phyloP scores from a whole-genome alignment of 495 filamentous ascomycete genomes.

The Talaromyces thailandensis region DNA sequence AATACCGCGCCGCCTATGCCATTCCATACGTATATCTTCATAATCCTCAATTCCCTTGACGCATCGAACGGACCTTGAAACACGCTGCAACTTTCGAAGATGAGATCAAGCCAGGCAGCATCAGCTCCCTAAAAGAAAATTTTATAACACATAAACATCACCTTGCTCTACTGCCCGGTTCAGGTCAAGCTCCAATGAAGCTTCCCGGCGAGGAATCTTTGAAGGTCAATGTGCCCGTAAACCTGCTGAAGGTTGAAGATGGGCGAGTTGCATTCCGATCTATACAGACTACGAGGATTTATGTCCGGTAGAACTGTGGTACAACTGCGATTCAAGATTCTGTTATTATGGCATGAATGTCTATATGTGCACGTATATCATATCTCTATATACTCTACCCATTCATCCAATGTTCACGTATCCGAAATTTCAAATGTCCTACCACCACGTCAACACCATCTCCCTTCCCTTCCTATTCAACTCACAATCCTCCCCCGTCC shows the following conservation, averaged over 20 bases:
- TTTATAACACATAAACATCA: not conserved
- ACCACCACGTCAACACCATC: conserved; percentile 5
- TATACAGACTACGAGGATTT: conserved; percentile 9
- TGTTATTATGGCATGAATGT: not conserved
- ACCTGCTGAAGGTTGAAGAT: not conserved
- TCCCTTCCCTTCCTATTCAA: conserved; percentile 1
- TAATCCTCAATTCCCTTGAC: not conserved
- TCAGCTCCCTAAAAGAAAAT: not conserved
- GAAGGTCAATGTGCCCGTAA: not conserved
- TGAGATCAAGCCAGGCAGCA: not conserved
- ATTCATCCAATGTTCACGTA: not conserved
- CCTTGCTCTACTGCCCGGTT: not conserved
- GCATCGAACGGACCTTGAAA: not conserved
- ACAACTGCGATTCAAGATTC: not conserved
- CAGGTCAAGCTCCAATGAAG: not conserved
- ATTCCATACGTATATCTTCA: not conserved
- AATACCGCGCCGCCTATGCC: not conserved
- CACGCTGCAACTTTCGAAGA: not conserved
- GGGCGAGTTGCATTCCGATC: not conserved
- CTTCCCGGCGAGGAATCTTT: not conserved
- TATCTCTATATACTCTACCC: not conserved
- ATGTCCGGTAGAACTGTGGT: not conserved
- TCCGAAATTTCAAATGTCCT: too few species aligned
- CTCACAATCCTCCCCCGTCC: conserved; percentile 1
- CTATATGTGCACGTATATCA: not conserved